Evolutionary conservation across 2,329 filamentous ascomycete species (phyloP).

Genomic region (Cordyceps cicadae): DNA sequence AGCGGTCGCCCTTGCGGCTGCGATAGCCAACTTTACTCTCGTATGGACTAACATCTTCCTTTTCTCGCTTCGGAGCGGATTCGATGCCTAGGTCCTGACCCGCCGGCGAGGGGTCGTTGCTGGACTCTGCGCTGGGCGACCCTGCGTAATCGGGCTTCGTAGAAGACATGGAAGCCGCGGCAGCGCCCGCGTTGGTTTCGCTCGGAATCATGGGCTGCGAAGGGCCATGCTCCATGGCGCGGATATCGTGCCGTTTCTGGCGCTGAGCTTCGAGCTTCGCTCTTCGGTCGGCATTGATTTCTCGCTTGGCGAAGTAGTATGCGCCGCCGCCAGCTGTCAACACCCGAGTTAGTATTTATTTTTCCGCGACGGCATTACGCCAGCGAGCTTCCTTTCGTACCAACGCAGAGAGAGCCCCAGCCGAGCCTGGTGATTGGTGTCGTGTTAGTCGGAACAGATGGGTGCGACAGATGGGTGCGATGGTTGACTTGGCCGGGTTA

Average conservation of each 20-base stretch:
- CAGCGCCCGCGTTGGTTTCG: slow-evolving; percentile 14
- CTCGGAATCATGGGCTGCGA: slow-evolving; percentile 28
- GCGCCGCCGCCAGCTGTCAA: slow-evolving; percentile 71
- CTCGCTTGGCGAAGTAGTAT: slow-evolving; percentile 92
- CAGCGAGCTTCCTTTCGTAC: slow-evolving; percentile 38
- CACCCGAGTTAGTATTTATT: slow-evolving; percentile 12
- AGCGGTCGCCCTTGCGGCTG: slow-evolving; percentile 78
- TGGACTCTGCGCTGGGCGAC: slow-evolving; percentile 64
- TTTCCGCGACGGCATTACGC: not conserved
- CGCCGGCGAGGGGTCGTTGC: slow-evolving; percentile 75
- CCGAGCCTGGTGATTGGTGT: slow-evolving; percentile 62
- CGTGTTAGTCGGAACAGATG: slow-evolving; percentile 3
- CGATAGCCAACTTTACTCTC: slow-evolving; percentile 69
- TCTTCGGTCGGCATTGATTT: slow-evolving; percentile 84
- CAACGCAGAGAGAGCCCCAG: slow-evolving; percentile 81
- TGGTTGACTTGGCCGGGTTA: slow-evolving; percentile 14
- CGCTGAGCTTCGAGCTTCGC: slow-evolving; percentile 60
- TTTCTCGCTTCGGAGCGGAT: slow-evolving; percentile 58
- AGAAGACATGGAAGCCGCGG: no score
- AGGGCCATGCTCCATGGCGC: slow-evolving; percentile 42
- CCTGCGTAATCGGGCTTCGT: slow-evolving; percentile 35
- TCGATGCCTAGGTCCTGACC: slow-evolving; percentile 69
- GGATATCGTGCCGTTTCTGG: slow-evolving; percentile 52
- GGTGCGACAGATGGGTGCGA: not conserved
- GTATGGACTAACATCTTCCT: slow-evolving; percentile 62